These are phyloP conservation scores for Lipomyces lipofer DNA, from an alignment of 805 yeast genomes.

Conservation along the genomic window DNA sequence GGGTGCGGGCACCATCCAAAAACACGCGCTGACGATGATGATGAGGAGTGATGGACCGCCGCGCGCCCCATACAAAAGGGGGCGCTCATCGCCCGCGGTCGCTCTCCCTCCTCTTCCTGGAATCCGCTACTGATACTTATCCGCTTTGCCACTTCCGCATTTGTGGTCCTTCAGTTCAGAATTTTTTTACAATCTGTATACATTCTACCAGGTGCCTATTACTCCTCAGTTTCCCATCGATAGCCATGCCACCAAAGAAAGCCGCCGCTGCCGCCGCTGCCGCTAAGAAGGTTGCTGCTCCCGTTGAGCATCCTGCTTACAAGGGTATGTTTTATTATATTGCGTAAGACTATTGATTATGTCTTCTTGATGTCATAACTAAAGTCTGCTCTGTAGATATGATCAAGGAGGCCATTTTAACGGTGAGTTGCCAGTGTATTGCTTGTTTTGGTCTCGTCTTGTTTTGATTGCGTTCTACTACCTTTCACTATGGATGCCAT, in stretches of 20 bases:
- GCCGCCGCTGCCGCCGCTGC: slow-evolving; percentile 20
- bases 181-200: not conserved
- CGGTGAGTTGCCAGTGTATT: slow-evolving; percentile 16
- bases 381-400: slow-evolving; percentile 45
- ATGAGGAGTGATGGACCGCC: too few species aligned
- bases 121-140: not conserved
- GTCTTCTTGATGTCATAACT: slow-evolving; percentile 28
- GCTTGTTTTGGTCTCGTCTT: not conserved
- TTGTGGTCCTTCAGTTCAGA: not conserved
- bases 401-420: slow-evolving; percentile 62
- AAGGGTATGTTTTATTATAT: slow-evolving; percentile 39
- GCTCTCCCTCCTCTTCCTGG: not conserved
- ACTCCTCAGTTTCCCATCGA: not conserved
- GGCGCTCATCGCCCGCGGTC: slow-evolving; percentile 7
- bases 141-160: not conserved
- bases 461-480: not conserved
- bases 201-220: not conserved
- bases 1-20: too few species aligned
- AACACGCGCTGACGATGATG: too few species aligned
- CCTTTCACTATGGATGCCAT: not conserved
- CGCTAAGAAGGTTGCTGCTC: slow-evolving; percentile 35
- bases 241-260: slow-evolving; percentile 34
- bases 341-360: not conserved
- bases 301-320: slow-evolving; percentile 40
- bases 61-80: slow-evolving; percentile 1